Conservation (phyloP, 2,329 filamentous ascomycete genomes). For the Fusarium solani-melongenae region DNA sequence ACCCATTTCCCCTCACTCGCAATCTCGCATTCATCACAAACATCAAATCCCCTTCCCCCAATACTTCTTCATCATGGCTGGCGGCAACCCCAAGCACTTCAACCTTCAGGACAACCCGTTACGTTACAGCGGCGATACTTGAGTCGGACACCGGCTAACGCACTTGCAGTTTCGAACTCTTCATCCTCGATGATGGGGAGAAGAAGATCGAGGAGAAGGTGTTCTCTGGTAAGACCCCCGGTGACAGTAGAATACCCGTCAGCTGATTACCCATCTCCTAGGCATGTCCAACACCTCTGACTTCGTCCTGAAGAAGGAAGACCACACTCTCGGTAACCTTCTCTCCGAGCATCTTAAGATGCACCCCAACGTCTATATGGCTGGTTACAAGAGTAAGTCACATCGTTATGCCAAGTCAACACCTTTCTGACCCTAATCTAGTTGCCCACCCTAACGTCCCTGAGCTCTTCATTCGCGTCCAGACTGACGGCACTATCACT, state of each 20-base stretch:
- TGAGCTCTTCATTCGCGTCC: conserved; percentile 78
- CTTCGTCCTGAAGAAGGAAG: conserved; percentile 96
- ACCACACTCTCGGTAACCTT: conserved; percentile 94
- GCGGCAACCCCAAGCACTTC: conserved; percentile 53
- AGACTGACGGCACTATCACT: conserved; percentile 88
- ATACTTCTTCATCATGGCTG: conserved; percentile 44
- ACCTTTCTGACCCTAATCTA: conserved; percentile 27
- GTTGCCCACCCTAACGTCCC: conserved; percentile 71
- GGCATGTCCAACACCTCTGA: conserved; percentile 95
- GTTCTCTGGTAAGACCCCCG: conserved; percentile 80
- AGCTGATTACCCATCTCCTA: conserved; percentile 18
- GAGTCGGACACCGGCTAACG: conserved; percentile 34
- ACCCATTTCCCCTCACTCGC: background rate
- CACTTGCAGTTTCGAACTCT: conserved; percentile 83
- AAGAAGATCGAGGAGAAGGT: conserved; percentile 92
- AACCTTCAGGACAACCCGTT: conserved; percentile 53
- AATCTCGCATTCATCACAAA: background rate
- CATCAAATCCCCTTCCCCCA: background rate
- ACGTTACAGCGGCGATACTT: conserved; percentile 33
- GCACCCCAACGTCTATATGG: conserved; percentile 86
- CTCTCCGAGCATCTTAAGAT: conserved; percentile 87
- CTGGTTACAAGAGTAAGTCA: conserved; percentile 86
- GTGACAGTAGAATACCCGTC: background rate
- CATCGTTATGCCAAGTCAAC: background rate
- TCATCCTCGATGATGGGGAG: conserved; percentile 87